Evolutionary conservation across 306 rosid species (phyloP).

Genomic region (Styphnolobium japonicum): DNA sequence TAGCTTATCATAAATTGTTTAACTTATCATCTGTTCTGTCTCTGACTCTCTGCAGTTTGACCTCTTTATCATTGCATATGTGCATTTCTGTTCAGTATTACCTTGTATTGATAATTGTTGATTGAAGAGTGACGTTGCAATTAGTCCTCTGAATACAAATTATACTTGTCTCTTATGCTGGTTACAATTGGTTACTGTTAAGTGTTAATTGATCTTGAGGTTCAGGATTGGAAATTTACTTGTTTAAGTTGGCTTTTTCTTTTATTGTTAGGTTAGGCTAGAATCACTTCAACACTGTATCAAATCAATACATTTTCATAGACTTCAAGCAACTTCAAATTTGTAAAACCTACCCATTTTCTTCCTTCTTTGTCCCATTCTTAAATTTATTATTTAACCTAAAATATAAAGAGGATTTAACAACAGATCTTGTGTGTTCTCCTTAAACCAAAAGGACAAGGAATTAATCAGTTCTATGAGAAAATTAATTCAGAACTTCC

Average conservation of each 20-base stretch:
- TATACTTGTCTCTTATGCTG: not conserved
- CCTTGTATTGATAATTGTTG: not conserved
- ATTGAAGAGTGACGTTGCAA: not conserved
- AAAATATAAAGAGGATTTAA: not conserved
- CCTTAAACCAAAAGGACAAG: not conserved
- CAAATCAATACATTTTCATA: not conserved
- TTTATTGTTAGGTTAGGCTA: not conserved
- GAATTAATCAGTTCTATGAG: not conserved
- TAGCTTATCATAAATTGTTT: not conserved
- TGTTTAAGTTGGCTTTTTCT: not conserved
- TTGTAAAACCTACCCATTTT: not conserved
- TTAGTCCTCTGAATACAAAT: not conserved
- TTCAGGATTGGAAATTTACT: not conserved
- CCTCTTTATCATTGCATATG: not conserved
- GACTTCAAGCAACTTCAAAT: not conserved
- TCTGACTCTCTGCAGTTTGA: not conserved
- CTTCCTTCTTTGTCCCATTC: not conserved
- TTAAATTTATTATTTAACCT: not conserved
- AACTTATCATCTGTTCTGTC: not conserved
- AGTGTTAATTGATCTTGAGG: not conserved
- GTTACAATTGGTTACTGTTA: not conserved
- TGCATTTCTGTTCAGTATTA: not conserved
- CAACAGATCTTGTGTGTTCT: not conserved
- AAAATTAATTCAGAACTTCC: not conserved
- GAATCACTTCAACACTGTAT: not conserved